Percentiles rank a stretch among this genome's conserved stretches.
These are phyloP conservation scores for Candida maris DNA, from an alignment of 805 yeast genomes.

Conservation along the genomic window DNA sequence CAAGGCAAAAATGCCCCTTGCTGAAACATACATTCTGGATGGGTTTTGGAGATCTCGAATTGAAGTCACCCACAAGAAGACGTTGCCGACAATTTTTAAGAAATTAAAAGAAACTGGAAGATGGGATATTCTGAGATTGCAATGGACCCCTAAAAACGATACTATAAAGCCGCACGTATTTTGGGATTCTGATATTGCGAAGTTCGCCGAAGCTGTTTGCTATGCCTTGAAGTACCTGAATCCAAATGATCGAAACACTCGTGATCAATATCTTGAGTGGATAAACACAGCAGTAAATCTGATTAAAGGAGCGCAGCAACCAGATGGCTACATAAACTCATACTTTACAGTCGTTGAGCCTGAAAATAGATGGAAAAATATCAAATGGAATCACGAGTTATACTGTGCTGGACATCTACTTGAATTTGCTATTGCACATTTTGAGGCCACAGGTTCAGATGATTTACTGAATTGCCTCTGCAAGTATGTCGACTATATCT, in stretches of 20 bases:
- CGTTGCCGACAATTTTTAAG: conserved; percentile 20
- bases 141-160: conserved; percentile 3
- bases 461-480: conserved; percentile 16
- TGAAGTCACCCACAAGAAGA: conserved; percentile 13
- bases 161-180: conserved; percentile 19
- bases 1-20: too few species aligned
- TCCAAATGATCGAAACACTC: conserved; percentile 6
- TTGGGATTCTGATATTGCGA: conserved; percentile 29
- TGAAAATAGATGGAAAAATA: conserved; percentile 13
- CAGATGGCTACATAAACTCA: conserved; percentile 25
- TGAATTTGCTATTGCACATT: conserved; percentile 25
- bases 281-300: conserved; percentile 18
- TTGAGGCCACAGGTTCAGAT: conserved; percentile 16
- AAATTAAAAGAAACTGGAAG: conserved; percentile 21
- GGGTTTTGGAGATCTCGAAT: conserved; percentile 19
- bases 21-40: conserved; percentile 1
- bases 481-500: conserved; percentile 20
- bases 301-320: conserved; percentile 22
- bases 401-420: conserved; percentile 15
- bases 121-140: conserved; percentile 19
- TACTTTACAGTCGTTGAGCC: conserved; percentile 22
- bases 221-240: conserved; percentile 17
- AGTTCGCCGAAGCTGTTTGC: conserved; percentile 22
- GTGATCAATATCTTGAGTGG: conserved; percentile 8
- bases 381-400: conserved; percentile 12